phyloP scores from a whole-genome alignment of 1,284 basidiomycete species.

The Neonothopanus nambi region DNA sequence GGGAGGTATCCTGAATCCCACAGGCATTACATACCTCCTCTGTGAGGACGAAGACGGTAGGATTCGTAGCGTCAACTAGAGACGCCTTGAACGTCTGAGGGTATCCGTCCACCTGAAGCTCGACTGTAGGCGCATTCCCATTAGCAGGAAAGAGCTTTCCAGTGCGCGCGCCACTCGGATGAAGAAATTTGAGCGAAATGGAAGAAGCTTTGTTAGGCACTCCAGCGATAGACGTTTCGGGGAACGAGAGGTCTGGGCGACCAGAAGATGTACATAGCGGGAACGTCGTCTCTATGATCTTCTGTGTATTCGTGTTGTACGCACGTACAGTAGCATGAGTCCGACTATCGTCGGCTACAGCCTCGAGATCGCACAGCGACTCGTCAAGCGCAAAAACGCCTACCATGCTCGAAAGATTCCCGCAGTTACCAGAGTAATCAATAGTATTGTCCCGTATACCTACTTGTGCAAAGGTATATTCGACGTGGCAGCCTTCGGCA shows the following conservation, averaged over 20 bases:
- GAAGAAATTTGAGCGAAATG: conserved; percentile 66
- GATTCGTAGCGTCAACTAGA: conserved; percentile 74
- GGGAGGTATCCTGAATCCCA: neutral
- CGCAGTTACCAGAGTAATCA: conserved; percentile 71
- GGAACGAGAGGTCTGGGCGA: conserved; percentile 46
- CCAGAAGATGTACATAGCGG: conserved; percentile 37
- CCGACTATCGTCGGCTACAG: neutral
- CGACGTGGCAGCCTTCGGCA: conserved; percentile 49
- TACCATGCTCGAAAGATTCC: conserved; percentile 67
- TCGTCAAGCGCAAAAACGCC: conserved; percentile 69
- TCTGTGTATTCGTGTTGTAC: conserved; percentile 70
- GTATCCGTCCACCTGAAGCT: conserved; percentile 10
- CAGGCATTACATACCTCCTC: conserved; percentile 37
- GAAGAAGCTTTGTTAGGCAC: conserved; percentile 64
- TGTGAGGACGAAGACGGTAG: conserved; percentile 60
- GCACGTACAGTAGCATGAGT: conserved; percentile 41
- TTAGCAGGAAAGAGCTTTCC: conserved; percentile 69
- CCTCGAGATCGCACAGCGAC: conserved; percentile 37
- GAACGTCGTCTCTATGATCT: conserved; percentile 67
- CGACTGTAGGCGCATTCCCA: conserved; percentile 45
- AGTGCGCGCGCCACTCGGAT: conserved; percentile 68
- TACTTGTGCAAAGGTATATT: conserved; percentile 67
- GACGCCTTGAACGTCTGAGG: conserved; percentile 41
- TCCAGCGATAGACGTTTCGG: conserved; percentile 59
- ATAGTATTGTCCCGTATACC: conserved; percentile 57